A percentile compares a stretch with the other conserved stretches of the same genome.
phyloP scores from a whole-genome alignment of 768 basidiomycete species.

The Suillus variegatus region DNA sequence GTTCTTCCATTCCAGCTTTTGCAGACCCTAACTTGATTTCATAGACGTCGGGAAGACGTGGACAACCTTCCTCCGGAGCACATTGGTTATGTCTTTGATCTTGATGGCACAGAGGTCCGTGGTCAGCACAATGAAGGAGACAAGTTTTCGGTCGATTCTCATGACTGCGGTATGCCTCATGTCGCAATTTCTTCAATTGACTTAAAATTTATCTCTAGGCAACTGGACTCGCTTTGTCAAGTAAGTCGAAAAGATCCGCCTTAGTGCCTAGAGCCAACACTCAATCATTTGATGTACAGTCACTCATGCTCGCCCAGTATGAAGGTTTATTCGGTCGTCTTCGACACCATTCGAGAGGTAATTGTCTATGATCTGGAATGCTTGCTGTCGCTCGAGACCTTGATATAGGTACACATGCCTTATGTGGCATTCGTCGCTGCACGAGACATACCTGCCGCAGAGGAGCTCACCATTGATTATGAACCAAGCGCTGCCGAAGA shows the following conservation, averaged over 20 bases:
- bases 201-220: conserved; percentile 38
- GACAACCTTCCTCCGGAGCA: conserved; percentile 35
- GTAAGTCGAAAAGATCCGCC: conserved; percentile 38
- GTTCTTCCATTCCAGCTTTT: conserved; percentile 17
- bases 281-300: conserved; percentile 35
- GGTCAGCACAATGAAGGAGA: conserved; percentile 32
- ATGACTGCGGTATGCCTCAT: conserved; percentile 44
- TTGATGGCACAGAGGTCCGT: conserved; percentile 55
- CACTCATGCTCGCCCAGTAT: conserved; percentile 71
- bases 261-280: background rate
- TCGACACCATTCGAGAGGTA: conserved; percentile 61
- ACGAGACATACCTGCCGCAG: conserved; percentile 45
- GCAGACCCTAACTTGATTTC: background rate
- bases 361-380: conserved; percentile 13
- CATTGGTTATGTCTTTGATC: conserved; percentile 58
- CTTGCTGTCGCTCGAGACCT: conserved; percentile 5
- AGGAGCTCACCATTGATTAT: conserved; percentile 69
- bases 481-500: conserved; percentile 43
- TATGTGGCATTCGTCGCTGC: conserved; percentile 62
- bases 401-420: conserved; percentile 53
- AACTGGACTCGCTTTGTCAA: conserved; percentile 81
- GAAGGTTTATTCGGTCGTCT: conserved; percentile 57
- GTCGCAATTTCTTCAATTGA: conserved; percentile 3
- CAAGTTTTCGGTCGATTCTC: conserved; percentile 59
- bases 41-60: conserved; percentile 47